Percentiles rank a stretch among this genome's conserved stretches.
Evolutionary conservation across 768 basidiomycete genomes (phyloP).

Genomic region (Sutorius australiensis): DNA sequence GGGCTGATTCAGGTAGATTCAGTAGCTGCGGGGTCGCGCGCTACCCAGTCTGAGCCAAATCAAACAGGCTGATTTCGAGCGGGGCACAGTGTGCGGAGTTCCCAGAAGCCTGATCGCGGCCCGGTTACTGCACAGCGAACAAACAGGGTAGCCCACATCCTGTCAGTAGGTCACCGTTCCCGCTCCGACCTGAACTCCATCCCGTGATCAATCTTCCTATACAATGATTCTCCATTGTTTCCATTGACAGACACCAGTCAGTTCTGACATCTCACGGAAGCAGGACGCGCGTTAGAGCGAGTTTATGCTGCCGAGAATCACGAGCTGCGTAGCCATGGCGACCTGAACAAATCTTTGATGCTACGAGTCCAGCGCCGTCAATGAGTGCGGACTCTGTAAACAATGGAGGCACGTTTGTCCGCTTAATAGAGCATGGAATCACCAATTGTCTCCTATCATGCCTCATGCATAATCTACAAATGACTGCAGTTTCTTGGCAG

Average conservation of each 20-base stretch:
- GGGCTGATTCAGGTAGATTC: not conserved
- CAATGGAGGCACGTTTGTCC: not conserved
- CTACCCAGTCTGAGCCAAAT: not conserved
- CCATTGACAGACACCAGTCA: too few species aligned
- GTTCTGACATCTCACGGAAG: not conserved
- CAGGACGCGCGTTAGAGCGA: too few species aligned
- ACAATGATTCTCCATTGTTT: too few species aligned
- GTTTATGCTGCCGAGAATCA: too few species aligned
- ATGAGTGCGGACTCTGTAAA: not conserved
- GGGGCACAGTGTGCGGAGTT: not conserved
- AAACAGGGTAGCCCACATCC: not conserved
- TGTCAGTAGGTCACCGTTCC: not conserved
- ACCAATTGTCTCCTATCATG: constrained; percentile 19
- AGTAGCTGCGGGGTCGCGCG: not conserved
- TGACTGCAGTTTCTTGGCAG: constrained; percentile 61
- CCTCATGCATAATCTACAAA: constrained; percentile 65
- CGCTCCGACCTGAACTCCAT: not conserved
- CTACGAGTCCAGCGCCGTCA: too few species aligned
- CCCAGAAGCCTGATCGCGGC: not conserved
- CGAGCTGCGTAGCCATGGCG: too few species aligned
- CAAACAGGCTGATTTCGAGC: not conserved
- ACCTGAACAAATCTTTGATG: too few species aligned
- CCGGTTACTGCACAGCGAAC: not conserved
- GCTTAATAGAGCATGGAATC: not conserved
- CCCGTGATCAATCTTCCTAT: too few species aligned